Base-by-base conservation (phyloP, 1,139 yeast species). In the Yamadazyma mexicana region DNA sequence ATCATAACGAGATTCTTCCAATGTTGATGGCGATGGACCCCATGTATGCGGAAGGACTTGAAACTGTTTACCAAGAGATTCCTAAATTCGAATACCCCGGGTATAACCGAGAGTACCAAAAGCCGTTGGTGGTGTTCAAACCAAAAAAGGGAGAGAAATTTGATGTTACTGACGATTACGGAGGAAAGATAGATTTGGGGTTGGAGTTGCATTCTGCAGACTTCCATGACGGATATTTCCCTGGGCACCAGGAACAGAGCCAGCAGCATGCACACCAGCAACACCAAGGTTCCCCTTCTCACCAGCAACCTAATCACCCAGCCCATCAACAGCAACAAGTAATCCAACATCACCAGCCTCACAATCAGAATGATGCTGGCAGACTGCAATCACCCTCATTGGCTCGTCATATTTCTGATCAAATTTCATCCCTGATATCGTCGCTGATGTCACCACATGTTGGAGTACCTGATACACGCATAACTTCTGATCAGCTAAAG, bases 1-100 rank as follows among this genome's bases (percentile, higher is more conserved):
- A 68, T 44, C 74, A 68, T 44, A 68, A 67, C 44, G 72, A 67
- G 36, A 61, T 68, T 2, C 47, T 67, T 18, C 70, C 68, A 1
- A 52, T 68, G 40, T 50, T 67, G 18, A 58, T 60, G 5, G 52
- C 59, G 25, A 40, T 61, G 25, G 73, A 66, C 39, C 45, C 56
- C 2, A 56, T 52, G 32, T 67, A 61, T 41, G 50, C 55, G 2
- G 66, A 65, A 26, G 70, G 63, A 1, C 47, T 66, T 25, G 67
- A 60, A 1, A 59, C 59, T 34, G 48, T 65, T 1, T 66, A 64
- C 43, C 45, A 45, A 3, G 62, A 58, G 20, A 57, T 68, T 12
- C 71, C 73, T 9, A 60, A 56, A 35, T 67, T 67, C 40, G 67
- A 66, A 17, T 63, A 57, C 40, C 56, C 53, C 5, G 72, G 66